phyloP scores from a whole-genome alignment of 1,284 basidiomycete species.

The Cutaneotrichosporon dermatis region DNA sequence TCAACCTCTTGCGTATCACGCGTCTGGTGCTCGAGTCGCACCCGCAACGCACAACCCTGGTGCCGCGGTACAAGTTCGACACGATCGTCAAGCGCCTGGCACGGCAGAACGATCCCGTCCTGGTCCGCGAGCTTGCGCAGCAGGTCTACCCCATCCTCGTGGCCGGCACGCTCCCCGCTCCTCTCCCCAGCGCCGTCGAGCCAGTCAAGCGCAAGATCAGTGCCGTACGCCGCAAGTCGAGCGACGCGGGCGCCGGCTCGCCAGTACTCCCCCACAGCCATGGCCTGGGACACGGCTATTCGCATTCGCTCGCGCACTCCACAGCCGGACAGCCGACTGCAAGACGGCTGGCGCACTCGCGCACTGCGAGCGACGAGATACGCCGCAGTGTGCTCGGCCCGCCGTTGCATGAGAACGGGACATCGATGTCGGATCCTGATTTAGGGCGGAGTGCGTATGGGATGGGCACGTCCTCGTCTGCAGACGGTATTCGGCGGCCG shows the following conservation, averaged over 20 bases:
- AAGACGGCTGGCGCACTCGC: background rate
- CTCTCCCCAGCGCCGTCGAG: background rate
- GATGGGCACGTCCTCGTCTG: background rate
- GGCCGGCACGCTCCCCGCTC: slow-evolving; percentile 17
- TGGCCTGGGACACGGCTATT: background rate
- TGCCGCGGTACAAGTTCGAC: slow-evolving; percentile 71
- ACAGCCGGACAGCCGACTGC: background rate
- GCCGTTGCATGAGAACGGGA: background rate
- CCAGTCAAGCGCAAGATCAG: background rate
- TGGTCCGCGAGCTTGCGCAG: slow-evolving; percentile 66
- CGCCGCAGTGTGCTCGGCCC: slow-evolving; percentile 1
- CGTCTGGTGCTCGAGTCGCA: slow-evolving; percentile 82
- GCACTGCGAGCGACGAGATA: background rate
- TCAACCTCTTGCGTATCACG: slow-evolving; percentile 82
- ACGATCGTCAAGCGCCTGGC: slow-evolving; percentile 73
- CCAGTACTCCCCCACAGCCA: background rate
- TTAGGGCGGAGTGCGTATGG: background rate
- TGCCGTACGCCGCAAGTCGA: background rate
- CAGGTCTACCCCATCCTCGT: slow-evolving; percentile 38
- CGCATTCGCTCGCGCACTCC: background rate
- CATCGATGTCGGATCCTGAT: background rate
- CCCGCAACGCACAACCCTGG: slow-evolving; percentile 73
- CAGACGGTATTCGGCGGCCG: slow-evolving; percentile 16
- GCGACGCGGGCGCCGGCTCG: background rate
- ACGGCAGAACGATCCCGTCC: slow-evolving; percentile 75